Conservation (phyloP, 1,284 basidiomycete genomes). For the Trametes versicolor region DNA sequence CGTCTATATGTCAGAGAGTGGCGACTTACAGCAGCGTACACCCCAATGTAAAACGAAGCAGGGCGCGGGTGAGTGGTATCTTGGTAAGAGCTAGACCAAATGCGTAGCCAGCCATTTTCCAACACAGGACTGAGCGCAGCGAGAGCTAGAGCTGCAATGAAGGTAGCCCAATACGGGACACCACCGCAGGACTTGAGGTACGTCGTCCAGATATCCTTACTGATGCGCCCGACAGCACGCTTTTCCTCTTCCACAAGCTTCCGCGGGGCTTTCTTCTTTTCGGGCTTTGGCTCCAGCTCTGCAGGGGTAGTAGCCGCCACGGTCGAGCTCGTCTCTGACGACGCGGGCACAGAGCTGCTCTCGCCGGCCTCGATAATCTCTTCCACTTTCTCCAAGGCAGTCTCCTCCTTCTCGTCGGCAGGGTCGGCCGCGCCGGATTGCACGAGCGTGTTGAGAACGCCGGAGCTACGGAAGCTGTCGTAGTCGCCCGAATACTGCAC, state of each 20-base stretch:
- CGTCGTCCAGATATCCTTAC: slow-evolving; percentile 80
- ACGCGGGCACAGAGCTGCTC: slow-evolving; percentile 31
- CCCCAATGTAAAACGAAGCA: slow-evolving; percentile 77
- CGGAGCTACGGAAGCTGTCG: slow-evolving; percentile 74
- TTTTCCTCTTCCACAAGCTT: slow-evolving; percentile 94
- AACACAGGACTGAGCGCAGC: slow-evolving; percentile 80
- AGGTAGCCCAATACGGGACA: slow-evolving; percentile 76
- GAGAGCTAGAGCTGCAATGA: slow-evolving; percentile 65
- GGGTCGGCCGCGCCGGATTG: slow-evolving; percentile 64
- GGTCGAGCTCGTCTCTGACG: slow-evolving; percentile 63
- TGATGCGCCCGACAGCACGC: slow-evolving; percentile 86
- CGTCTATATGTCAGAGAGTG: slow-evolving; percentile 6
- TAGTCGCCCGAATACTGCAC: slow-evolving; percentile 77
- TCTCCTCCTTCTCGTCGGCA: slow-evolving; percentile 47
- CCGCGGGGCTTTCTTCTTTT: slow-evolving; percentile 72
- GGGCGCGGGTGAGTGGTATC: slow-evolving; percentile 52
- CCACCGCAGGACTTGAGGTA: slow-evolving; percentile 82
- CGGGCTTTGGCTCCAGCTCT: slow-evolving; percentile 52
- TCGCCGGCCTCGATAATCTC: slow-evolving; percentile 34
- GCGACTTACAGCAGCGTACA: slow-evolving; percentile 74
- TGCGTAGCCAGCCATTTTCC: slow-evolving; percentile 86
- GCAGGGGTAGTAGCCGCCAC: slow-evolving; percentile 46
- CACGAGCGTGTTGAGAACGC: slow-evolving; percentile 72
- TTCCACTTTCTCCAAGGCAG: slow-evolving; percentile 36
- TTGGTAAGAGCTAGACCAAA: slow-evolving; percentile 69